Evolutionary conservation across 805 yeast species (phyloP), one percentile per base, ranked within the genome.

Genomic region (Candida nitratophila): DNA sequence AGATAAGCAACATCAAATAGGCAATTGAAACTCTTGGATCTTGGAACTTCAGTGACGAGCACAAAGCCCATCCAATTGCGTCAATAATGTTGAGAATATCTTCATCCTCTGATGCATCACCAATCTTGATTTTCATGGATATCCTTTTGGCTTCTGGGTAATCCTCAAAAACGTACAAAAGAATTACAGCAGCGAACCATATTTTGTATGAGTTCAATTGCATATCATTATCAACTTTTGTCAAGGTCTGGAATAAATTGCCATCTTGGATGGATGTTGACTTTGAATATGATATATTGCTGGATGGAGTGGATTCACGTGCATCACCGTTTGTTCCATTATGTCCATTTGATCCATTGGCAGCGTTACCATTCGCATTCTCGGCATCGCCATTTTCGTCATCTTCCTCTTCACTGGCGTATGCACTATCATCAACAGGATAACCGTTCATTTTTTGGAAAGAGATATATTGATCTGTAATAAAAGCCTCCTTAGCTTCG

Each of bases 21-120:
- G 93, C 86, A 35, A 87, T 73, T 0, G 95, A 72, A 8, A 86
- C 78, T 47, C 97, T 73, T 2, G 87, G 81, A 57, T 91, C 96
- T 5, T 59, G 46, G 31, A 71, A 66, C 14, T 77, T 74, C 27
- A 90, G 63, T 1, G 83, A 71, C 0, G 89, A 74, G 1, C 86
- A 70, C 27, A 90, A 64, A 21, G 88, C 73, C 38, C 90, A 95
- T 0, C 90, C 71, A 33, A 88, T 68, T 0, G 96, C 86, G 55
- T 85, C 95, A 14, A 91, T 74, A 2, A 84, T 71, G 21, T 77
- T 67, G 57, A 83, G 68, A 1, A 76, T 81, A 48, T 86, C 95
- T 56, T 86, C 95, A 11, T 81, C 83, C 1, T 70, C 71, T 11
- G 64, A 73, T 29, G 62, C 80, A 46, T 74, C 72, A 9, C 95